These are phyloP conservation scores for Pisolithus marmoratus DNA, from an alignment of 768 basidiomycete species.

Conservation along the genomic window DNA sequence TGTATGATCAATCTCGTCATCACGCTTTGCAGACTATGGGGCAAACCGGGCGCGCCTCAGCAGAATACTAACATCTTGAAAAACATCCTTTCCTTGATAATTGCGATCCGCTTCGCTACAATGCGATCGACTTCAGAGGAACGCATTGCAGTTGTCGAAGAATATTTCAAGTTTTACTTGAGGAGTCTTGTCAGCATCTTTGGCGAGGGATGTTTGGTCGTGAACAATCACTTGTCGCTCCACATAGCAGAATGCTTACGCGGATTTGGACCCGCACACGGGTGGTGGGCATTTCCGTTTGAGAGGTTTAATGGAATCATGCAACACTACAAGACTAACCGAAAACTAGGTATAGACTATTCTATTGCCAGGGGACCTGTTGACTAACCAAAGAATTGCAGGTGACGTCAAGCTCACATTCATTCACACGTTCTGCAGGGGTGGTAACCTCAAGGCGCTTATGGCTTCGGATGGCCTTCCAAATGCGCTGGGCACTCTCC, in stretches of 20 bases:
- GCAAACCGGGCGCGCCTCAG: background rate
- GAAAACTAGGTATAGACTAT: no score
- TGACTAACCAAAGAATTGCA: no score
- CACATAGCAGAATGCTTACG: constrained; percentile 29
- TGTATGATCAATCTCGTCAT: constrained; percentile 22
- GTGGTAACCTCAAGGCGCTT: no score
- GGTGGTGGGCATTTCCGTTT: constrained; percentile 23
- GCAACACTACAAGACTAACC: constrained; percentile 26
- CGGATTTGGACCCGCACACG: constrained; percentile 23
- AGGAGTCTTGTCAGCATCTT: background rate
- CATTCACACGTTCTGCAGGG: no score
- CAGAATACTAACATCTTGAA: background rate
- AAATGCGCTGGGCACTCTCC: no score
- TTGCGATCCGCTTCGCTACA: background rate
- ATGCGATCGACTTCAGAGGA: background rate
- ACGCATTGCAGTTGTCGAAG: background rate
- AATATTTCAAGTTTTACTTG: background rate
- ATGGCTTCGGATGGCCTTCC: no score
- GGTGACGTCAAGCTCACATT: no score
- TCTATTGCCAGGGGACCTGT: no score
- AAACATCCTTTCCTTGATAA: background rate
- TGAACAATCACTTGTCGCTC: constrained; percentile 36
- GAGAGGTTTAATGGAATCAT: constrained; percentile 29
- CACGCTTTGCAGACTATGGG: constrained; percentile 28
- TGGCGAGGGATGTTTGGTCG: background rate